phyloP scores from a whole-genome alignment of 768 basidiomycete species.

The Kwoniella sp. region DNA sequence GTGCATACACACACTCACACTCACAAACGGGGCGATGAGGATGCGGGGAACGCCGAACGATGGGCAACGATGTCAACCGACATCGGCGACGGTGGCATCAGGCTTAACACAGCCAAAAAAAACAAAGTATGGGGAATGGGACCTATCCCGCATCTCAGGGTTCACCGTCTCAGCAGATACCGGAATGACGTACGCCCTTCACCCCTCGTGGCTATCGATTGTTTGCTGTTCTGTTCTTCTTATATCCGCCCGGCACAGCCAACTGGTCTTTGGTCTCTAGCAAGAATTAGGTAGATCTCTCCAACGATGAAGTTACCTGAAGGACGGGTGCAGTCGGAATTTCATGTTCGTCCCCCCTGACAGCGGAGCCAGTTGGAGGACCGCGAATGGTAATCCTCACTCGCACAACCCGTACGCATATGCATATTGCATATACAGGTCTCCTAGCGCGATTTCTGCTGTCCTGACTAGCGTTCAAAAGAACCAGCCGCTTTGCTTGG shows the following conservation, averaged over 20 bases:
- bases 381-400: background rate
- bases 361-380: background rate
- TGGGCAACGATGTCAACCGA: background rate
- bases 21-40: background rate
- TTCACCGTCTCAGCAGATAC: background rate
- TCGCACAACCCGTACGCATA: too few species aligned
- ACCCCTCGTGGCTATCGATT: background rate
- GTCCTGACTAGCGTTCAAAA: too few species aligned
- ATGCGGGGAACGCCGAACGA: conserved; percentile 1
- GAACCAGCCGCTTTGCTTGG: too few species aligned
- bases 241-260: background rate
- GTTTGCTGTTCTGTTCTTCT: background rate
- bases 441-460: too few species aligned
- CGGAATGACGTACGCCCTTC: background rate
- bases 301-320: background rate
- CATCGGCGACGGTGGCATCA: conserved; percentile 2
- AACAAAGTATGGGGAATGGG: conserved; percentile 1
- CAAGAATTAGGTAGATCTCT: background rate
- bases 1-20: too few species aligned
- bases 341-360: too few species aligned
- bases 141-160: conserved; percentile 3
- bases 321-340: background rate
- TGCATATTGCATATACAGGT: too few species aligned
- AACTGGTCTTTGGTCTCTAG: background rate
- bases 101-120: too few species aligned